Evolutionary conservation across 768 basidiomycete genomes (phyloP), one percentile per base, ranked within the genome.

Genomic region (Artomyces pyxidatus): DNA sequence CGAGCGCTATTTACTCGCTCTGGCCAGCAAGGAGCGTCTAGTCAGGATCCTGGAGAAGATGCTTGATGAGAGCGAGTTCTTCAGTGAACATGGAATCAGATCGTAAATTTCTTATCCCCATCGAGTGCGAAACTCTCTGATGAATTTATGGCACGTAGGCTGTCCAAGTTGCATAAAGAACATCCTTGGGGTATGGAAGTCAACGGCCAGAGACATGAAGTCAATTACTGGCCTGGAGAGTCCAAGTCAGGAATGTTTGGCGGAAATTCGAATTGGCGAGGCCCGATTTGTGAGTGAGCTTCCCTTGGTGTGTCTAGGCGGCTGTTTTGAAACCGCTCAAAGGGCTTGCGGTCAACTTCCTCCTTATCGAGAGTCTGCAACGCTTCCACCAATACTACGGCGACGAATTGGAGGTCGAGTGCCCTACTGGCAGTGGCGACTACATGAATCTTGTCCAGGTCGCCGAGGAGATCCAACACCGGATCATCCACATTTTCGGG

Each of bases 341-440:
- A 79, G 91, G 95, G 96, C 80, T 97, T 37, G 93, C 96, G 8
- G 89, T 91, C 46, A 98, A 95, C 66, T 96, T 96, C 71, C 63
- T 99, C 47, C 76, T 98, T 45, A 96, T 97, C 54, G 95, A 97
- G 68, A 90, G 87, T 62, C 74, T 99, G 47, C 96, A 98, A 66
- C 79, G 96, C 19, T 98, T 98, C 76, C 87, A 98, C 65, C 91
- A 95, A 59, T 99, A 97, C 68, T 98, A 96, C 57, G 96, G 96
- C 2, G 85, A 92, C 48, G 84, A 88, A 19, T 69, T 97, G 29
- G 85, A 89, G 69, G 85, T 95, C 25, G 96, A 99, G 66, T 99
- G 96, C 60, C 96, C 96, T 4, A 93, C 91, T 0, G 92, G 93
- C 23, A 88, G 85, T 54, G 96, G 96, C n/a, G 94, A 96, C 57